phyloP scores from a whole-genome alignment of 495 filamentous ascomycete species.

The Penicillium maclennaniae region DNA sequence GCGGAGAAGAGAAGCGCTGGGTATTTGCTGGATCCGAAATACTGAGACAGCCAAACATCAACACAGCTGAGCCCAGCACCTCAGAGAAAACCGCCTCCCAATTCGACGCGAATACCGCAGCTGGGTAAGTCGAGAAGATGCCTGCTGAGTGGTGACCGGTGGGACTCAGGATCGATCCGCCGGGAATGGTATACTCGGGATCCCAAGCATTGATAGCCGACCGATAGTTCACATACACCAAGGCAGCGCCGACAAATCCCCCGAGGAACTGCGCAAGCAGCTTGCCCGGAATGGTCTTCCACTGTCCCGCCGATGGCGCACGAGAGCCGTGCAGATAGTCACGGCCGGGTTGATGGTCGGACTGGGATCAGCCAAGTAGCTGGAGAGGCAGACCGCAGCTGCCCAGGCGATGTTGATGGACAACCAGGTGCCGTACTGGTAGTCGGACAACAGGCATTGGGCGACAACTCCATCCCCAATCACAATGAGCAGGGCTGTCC shows the following conservation, averaged over 20 bases:
- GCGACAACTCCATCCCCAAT: slow-evolving; percentile 37
- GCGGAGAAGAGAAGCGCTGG: slow-evolving; percentile 25
- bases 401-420: slow-evolving; percentile 39
- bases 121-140: slow-evolving; percentile 34
- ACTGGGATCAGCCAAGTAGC: slow-evolving; percentile 29
- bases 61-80: slow-evolving; percentile 28
- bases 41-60: slow-evolving; percentile 32
- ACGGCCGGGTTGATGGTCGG: slow-evolving; percentile 33
- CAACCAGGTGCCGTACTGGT: slow-evolving; percentile 37
- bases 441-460: slow-evolving; percentile 33
- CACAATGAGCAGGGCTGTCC: slow-evolving; percentile 32
- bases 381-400: slow-evolving; percentile 27
- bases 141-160: slow-evolving; percentile 33
- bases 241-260: slow-evolving; percentile 31
- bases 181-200: slow-evolving; percentile 36
- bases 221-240: slow-evolving; percentile 37
- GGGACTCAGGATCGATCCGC: slow-evolving; percentile 35
- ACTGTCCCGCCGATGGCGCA: slow-evolving; percentile 29
- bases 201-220: slow-evolving; percentile 35
- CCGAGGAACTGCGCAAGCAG: slow-evolving; percentile 32
- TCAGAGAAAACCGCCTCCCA: slow-evolving; percentile 37
- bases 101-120: slow-evolving; percentile 25
- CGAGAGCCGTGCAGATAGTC: slow-evolving; percentile 26
- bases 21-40: slow-evolving; percentile 29
- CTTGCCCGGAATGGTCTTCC: slow-evolving; percentile 28